A percentile compares a stretch with the other conserved stretches of the same genome.
These are phyloP conservation scores for Bathelium albidoporum DNA, from an alignment of 495 filamentous ascomycete genomes.

Conservation along the genomic window DNA sequence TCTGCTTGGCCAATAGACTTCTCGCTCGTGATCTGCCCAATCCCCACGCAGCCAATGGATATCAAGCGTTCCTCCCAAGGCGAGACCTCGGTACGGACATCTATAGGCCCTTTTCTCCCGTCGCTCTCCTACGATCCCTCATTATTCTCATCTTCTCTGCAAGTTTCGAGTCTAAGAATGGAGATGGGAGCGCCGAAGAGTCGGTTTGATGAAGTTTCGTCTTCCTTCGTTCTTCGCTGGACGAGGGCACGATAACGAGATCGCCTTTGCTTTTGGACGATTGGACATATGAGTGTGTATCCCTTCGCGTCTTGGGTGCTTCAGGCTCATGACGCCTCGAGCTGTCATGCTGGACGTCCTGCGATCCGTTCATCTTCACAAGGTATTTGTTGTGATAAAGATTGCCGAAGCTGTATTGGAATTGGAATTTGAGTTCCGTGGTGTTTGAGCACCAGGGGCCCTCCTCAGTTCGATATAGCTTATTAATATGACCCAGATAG, in stretches of 20 bases:
- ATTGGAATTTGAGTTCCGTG: too few species aligned
- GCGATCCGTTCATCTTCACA: neutral
- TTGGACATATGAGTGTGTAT: neutral
- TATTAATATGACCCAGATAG: too few species aligned
- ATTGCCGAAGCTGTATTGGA: too few species aligned
- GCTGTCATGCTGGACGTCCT: neutral
- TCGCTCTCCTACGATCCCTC: neutral
- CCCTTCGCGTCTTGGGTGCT: neutral
- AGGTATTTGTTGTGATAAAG: too few species aligned
- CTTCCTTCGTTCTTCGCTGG: neutral
- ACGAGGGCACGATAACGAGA: neutral
- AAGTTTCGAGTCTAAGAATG: neutral
- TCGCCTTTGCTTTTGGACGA: neutral
- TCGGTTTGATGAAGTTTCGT: neutral
- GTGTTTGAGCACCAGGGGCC: too few species aligned
- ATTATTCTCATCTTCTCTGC: neutral
- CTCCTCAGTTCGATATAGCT: too few species aligned
- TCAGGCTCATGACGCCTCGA: neutral
- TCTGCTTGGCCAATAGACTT: too few species aligned
- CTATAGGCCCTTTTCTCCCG: too few species aligned
- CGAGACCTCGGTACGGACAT: too few species aligned
- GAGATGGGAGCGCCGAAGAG: neutral
- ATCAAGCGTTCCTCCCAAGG: too few species aligned
- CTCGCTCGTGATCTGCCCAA: too few species aligned
- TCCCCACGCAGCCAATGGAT: too few species aligned